Base-by-base conservation (phyloP, 371 early-diverging fungal genomes). In the Syncephalastrum contaminatum region DNA sequence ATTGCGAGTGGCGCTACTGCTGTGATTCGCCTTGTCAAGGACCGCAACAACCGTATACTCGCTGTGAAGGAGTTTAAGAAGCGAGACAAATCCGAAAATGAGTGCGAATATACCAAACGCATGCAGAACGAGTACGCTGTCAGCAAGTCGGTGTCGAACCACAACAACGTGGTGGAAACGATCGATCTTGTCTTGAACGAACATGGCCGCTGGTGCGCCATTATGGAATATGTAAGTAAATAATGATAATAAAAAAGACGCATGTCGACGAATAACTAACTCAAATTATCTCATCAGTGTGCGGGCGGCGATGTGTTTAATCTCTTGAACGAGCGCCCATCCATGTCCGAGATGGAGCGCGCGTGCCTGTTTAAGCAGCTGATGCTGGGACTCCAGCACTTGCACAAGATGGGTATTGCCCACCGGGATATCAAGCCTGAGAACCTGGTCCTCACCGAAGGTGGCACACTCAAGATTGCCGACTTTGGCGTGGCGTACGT, bases 401-500 rank as follows among this genome's bases (percentile, higher is more conserved):
- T 96, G 56, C 99, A 99, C 76, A 75, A 92, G 18, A 76, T 91
- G 42, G 99, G 99, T 39, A 96, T 91, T 54, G 85, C 84, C 45
- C 88, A 87, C 51, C 84, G 99, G 4, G 91, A 93, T 56, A 86
- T 93, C 60, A 93, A 93, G 63, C 89, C 92, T 12, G 93, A 99
- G 73, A 99, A 99, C 72, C 74, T 99, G 27, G 75, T 99, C 1
- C 64, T 99, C 53, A 93, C 95, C 48, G 72, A 69, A 3, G 74
- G 76, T n/a, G 86, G 90, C 49, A 87, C 86, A 4, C 64, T 99
- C 48, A 99, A 99, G 76, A 96, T 98, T 65, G 92, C 96, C 20
- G 98, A 99, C 74, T 99, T 97, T 86, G 97, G 98, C 43, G 94
- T 95, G 5, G 90, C 97, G 1, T 91, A 93, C 41, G 94, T 97